Conservation (phyloP, 2,329 filamentous ascomycete genomes). For the Ophiostoma fasciatum region DNA sequence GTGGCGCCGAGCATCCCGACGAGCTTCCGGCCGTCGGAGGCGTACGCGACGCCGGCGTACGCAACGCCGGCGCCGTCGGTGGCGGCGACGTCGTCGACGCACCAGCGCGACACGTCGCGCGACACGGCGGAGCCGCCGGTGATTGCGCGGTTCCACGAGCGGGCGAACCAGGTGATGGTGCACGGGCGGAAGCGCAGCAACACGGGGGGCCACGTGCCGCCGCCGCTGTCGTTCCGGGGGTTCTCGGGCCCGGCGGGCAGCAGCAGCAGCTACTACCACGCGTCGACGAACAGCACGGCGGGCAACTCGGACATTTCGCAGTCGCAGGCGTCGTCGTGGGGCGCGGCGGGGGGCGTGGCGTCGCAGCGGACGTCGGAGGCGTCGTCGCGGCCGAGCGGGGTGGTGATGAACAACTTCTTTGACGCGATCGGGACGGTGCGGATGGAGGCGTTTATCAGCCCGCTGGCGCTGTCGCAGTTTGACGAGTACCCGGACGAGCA, state of each 20-base stretch:
- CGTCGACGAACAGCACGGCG: conserved; percentile 40
- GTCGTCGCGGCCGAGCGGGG: conserved; percentile 28
- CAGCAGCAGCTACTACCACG: conserved; percentile 27
- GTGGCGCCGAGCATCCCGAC: conserved; percentile 36
- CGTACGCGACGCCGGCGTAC: conserved; percentile 21
- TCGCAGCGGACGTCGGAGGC: conserved; percentile 41
- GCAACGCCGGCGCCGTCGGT: conserved; percentile 16
- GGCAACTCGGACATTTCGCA: conserved; percentile 39
- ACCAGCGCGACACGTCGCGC: conserved; percentile 33
- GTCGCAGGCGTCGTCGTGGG: conserved; percentile 33
- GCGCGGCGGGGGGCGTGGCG: conserved; percentile 7
- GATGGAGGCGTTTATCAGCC: conserved; percentile 91
- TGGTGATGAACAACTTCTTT: conserved; percentile 48
- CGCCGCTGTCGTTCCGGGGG: conserved; percentile 60
- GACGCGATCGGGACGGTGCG: conserved; percentile 81
- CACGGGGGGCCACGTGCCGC: conserved; percentile 60
- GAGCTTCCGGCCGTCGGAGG: conserved; percentile 25
- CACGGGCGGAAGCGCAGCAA: conserved; percentile 84
- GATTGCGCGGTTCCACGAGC: conserved; percentile 49
- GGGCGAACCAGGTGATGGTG: conserved; percentile 28
- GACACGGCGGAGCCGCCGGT: conserved; percentile 57
- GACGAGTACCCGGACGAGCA: conserved; percentile 33
- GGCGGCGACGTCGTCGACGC: conserved; percentile 17
- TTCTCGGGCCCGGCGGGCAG: conserved; percentile 46
- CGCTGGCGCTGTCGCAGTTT: conserved; percentile 30